phyloP scores from a whole-genome alignment of 345 rosid species.

The Ceriops tagal region DNA sequence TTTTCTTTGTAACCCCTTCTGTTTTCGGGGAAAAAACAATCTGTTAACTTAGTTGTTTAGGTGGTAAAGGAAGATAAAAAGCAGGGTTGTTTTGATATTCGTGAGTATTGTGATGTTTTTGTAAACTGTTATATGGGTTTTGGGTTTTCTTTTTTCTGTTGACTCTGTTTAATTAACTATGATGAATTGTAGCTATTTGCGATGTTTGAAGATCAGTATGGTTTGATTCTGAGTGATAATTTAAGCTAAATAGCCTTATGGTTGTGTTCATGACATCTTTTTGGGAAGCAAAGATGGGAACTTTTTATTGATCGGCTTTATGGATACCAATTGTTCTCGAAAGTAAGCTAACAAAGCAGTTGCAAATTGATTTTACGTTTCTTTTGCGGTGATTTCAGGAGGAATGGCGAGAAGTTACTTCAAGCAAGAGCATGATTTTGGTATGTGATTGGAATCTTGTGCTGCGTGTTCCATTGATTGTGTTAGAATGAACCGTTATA shows the following conservation, averaged over 20 bases:
- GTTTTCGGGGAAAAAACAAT: too few species aligned
- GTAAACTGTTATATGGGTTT: background rate
- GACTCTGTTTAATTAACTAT: background rate
- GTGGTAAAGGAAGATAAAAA: background rate
- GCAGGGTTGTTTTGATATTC: background rate
- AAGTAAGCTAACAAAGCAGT: background rate
- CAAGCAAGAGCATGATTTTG: slow-evolving; percentile 94
- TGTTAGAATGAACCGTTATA: background rate
- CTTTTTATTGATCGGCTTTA: background rate
- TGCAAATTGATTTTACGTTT: background rate
- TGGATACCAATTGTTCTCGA: too few species aligned
- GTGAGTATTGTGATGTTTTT: background rate
- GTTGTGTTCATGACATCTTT: background rate
- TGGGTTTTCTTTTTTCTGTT: background rate
- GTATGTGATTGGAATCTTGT: slow-evolving; percentile 30
- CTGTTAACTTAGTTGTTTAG: background rate
- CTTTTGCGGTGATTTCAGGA: slow-evolving; percentile 28
- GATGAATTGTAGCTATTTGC: background rate
- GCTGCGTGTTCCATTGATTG: background rate
- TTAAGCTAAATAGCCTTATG: background rate
- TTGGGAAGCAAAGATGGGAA: background rate
- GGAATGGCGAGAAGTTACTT: slow-evolving; percentile 78
- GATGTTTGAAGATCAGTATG: background rate
- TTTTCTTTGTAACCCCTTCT: too few species aligned
- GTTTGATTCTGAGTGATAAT: slow-evolving; percentile 1